Evolutionary conservation across 768 basidiomycete species (phyloP), one percentile per base, ranked within the genome.

Genomic region (Kwoniella mangroviensis): DNA sequence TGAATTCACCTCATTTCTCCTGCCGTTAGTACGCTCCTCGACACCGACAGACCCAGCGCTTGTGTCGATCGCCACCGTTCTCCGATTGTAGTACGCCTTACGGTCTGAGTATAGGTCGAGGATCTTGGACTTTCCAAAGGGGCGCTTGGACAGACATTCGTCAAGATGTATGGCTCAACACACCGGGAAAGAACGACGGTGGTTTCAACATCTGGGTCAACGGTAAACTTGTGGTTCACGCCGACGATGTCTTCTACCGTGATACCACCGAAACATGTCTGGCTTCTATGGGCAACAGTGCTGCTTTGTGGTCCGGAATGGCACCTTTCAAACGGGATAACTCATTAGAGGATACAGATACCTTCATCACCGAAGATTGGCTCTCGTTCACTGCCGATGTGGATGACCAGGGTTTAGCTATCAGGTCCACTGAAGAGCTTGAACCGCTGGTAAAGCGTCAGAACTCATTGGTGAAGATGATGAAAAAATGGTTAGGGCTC

Each of bases 61-160:
- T 92, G 1, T 93, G 92, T 78, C 70, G 81, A 0, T 87, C 89
- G 1, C 85, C 85, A 42, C 86, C 87, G 0, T 80, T 80, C 41
- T 90, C 91, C 0, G 86, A 87, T 9, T 93, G 92, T 80, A 86
- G 89, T 57, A 73, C 85, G 0, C 79, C 80, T 0, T 93, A 92
- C 75, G 92, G 92, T 0, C 84, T 92, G 24, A 92, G 91, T 1
- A 84, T 93, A 24, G 91, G 89, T 9, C 87, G 92, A 9, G 91
- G 87, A 0, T 85, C 89, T 0, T 93, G 92, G 85, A 74, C 68
- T 1, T 93, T 88, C 82, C 76, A 83, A 0, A 72, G 83, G 3
- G 91, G 91, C 0, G 84, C 77, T 40, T 93, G 92, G 92, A 92
- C 91, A 41, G 86, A 83, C 49, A 84, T 92, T 24, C 74, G 77